These are phyloP conservation scores for Tolypocladium tropicale DNA, from an alignment of 2,329 filamentous ascomycete genomes.

Conservation along the genomic window DNA sequence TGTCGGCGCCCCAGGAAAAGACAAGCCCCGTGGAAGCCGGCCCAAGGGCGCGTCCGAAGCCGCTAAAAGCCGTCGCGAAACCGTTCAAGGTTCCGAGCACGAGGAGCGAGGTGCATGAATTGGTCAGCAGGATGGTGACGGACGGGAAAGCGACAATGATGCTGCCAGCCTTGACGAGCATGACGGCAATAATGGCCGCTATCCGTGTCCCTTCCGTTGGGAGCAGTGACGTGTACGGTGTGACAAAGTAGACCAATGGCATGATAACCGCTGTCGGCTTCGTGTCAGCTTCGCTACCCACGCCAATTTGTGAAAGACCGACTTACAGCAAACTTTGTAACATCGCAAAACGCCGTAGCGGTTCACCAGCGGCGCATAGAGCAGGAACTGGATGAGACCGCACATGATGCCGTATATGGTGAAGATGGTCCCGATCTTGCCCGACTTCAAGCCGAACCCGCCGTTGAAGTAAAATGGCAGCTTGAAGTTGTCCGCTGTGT, in stretches of 20 bases:
- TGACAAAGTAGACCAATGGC: slow-evolving; percentile 69
- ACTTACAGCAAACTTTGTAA: slow-evolving; percentile 51
- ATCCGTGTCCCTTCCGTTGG: slow-evolving; percentile 38
- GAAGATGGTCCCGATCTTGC: slow-evolving; percentile 75
- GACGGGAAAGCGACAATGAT: slow-evolving; percentile 85
- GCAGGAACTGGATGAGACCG: slow-evolving; percentile 73
- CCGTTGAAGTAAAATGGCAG: slow-evolving; percentile 75
- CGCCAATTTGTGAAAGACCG: not conserved
- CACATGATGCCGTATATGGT: slow-evolving; percentile 72
- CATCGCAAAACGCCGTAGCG: slow-evolving; percentile 65
- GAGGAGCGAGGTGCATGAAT: slow-evolving; percentile 61
- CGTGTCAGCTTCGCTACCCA: not conserved
- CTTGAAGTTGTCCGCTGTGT: slow-evolving; percentile 45
- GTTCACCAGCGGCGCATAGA: slow-evolving; percentile 69
- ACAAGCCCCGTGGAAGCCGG: slow-evolving; percentile 63
- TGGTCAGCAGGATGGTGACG: slow-evolving; percentile 81
- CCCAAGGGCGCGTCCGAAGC: slow-evolving; percentile 68
- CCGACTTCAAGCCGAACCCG: slow-evolving; percentile 65
- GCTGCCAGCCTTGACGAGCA: slow-evolving; percentile 64
- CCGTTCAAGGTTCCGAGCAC: slow-evolving; percentile 87
- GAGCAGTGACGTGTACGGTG: slow-evolving; percentile 68
- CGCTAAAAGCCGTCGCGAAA: slow-evolving; percentile 73
- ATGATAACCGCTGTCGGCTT: slow-evolving; percentile 48
- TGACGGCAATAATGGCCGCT: slow-evolving; percentile 51
- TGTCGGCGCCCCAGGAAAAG: slow-evolving; percentile 67